Evolutionary conservation across 441 rosid genomes (phyloP).

Genomic region (Hypseocharis bilobata): DNA sequence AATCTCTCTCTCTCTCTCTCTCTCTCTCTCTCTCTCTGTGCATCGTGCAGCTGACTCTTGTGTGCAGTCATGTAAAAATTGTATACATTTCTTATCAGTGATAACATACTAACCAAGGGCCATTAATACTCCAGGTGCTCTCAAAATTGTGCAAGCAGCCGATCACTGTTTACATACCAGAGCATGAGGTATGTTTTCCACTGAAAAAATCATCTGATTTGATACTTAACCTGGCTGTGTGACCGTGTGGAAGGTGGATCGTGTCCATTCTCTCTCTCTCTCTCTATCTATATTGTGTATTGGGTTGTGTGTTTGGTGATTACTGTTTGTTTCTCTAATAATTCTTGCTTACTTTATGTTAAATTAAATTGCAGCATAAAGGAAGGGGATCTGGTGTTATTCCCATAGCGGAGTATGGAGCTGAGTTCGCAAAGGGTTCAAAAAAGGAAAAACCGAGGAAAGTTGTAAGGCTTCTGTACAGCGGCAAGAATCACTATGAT

Average conservation of each 20-base stretch:
- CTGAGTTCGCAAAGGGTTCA: conserved; percentile 13
- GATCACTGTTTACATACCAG: conserved; percentile 63
- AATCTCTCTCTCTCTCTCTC: background rate
- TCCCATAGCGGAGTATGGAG: conserved; percentile 22
- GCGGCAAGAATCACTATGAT: conserved; percentile 23
- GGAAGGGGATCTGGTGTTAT: conserved; percentile 9
- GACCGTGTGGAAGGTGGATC: conserved; percentile 15
- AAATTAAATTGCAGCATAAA: background rate
- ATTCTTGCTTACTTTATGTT: no score
- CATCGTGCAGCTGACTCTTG: background rate
- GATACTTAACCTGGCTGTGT: background rate
- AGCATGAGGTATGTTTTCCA: conserved; percentile 53
- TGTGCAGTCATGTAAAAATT: background rate
- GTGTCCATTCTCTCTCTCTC: no score
- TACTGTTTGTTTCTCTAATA: no score
- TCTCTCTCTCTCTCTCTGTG: no score
- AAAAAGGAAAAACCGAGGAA: conserved; percentile 4
- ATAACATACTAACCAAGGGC: conserved; percentile 17
- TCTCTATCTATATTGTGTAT: no score
- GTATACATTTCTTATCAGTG: background rate
- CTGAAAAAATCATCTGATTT: background rate
- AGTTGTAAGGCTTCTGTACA: conserved; percentile 21
- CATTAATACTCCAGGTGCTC: conserved; percentile 45
- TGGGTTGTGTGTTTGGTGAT: no score
- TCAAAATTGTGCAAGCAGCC: conserved; percentile 72